Percentiles rank a stretch among this genome's conserved stretches.
phyloP scores from a whole-genome alignment of 768 basidiomycete species.

The Calocera viscosa region DNA sequence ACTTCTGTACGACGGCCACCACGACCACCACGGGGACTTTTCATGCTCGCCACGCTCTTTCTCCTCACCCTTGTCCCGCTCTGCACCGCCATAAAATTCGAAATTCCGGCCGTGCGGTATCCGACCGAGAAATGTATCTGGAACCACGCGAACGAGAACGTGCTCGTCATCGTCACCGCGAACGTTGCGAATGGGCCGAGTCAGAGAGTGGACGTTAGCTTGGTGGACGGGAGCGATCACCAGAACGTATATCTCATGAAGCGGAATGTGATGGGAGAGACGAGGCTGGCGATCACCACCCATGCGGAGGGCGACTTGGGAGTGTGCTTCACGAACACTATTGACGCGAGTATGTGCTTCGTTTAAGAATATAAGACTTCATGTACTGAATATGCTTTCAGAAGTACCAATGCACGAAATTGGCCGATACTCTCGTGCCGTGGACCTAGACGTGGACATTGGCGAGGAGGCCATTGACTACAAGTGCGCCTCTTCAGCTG shows the following conservation, averaged over 20 bases:
- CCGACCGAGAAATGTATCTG: constrained; percentile 83
- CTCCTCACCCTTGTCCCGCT: constrained; percentile 25
- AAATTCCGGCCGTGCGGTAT: constrained; percentile 54
- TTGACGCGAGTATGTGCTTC: constrained; percentile 53
- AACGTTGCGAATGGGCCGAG: constrained; percentile 64
- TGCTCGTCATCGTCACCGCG: constrained; percentile 91
- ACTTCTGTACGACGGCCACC: not conserved
- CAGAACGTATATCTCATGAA: constrained; percentile 88
- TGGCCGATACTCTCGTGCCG: constrained; percentile 44
- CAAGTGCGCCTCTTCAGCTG: constrained; percentile 51
- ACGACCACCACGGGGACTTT: constrained; percentile 13
- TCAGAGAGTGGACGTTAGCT: constrained; percentile 87
- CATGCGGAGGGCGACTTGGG: constrained; percentile 91
- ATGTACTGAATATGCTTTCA: constrained; percentile 19
- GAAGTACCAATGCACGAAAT: constrained; percentile 39
- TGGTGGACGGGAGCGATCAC: constrained; percentile 73
- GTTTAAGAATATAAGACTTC: not conserved
- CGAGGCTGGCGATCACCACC: constrained; percentile 83
- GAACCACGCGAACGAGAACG: constrained; percentile 77
- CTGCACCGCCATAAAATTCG: constrained; percentile 69
- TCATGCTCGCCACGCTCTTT: constrained; percentile 17
- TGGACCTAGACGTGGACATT: constrained; percentile 95
- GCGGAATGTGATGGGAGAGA: constrained; percentile 76
- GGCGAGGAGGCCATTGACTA: constrained; percentile 98
- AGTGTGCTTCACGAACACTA: constrained; percentile 79